Conservation (phyloP, 257 asterid species). For the Nicotiana benthamiana region DNA sequence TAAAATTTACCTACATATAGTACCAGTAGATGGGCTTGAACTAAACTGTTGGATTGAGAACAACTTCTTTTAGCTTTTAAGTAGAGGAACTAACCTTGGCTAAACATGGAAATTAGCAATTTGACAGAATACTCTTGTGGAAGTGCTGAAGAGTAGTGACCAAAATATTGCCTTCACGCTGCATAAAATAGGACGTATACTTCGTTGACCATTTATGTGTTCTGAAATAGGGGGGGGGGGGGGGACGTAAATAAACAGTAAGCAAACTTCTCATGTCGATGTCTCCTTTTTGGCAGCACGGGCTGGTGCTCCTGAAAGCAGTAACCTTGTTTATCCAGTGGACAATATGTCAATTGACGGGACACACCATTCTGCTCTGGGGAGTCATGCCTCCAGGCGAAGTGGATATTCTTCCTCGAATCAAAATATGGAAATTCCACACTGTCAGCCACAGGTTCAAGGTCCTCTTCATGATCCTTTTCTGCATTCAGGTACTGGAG, state of each 20-base stretch:
- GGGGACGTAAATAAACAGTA: background rate
- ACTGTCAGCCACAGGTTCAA: slow-evolving; percentile 41
- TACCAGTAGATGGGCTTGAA: background rate
- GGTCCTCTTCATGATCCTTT: slow-evolving; percentile 44
- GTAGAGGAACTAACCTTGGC: background rate
- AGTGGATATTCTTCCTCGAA: slow-evolving; percentile 39
- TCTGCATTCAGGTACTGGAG: slow-evolving; percentile 35
- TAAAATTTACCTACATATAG: background rate
- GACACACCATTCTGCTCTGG: slow-evolving; percentile 41
- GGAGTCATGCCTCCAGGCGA: slow-evolving; percentile 44
- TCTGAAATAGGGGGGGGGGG: background rate
- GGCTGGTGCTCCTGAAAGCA: slow-evolving; percentile 38
- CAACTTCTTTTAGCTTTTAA: background rate
- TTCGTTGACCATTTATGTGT: background rate
- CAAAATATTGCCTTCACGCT: background rate
- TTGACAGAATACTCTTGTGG: background rate
- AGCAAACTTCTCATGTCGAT: background rate
- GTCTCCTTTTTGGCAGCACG: slow-evolving; percentile 19
- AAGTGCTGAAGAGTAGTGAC: background rate
- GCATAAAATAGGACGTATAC: background rate
- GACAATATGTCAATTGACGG: slow-evolving; percentile 36
- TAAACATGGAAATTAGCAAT: background rate
- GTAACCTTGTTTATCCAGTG: slow-evolving; percentile 33
- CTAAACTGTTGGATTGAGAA: background rate
- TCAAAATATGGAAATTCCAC: slow-evolving; percentile 37